Conservation (phyloP, 2,329 filamentous ascomycete genomes). For the Ophiocordyceps sinensis region DNA sequence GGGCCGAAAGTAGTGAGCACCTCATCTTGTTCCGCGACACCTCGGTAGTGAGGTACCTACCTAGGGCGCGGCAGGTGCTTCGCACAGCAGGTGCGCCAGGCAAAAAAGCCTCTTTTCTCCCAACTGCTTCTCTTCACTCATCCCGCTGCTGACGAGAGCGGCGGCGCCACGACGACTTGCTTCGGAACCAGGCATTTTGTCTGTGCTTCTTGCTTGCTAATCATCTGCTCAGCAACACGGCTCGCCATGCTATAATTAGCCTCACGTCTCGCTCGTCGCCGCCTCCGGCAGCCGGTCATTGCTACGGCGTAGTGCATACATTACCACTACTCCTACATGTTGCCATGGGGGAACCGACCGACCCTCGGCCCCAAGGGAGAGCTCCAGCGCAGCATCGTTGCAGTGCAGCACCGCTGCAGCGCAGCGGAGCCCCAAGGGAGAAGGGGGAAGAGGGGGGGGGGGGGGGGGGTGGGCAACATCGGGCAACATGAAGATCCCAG, state of each 20-base stretch:
- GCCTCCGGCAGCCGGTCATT: neutral
- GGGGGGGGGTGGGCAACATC: neutral
- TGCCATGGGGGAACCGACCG: neutral
- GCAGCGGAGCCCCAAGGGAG: neutral
- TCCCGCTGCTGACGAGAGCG: constrained; percentile 1
- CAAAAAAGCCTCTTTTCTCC: neutral
- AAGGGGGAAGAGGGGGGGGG: neutral
- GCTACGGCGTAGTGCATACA: neutral
- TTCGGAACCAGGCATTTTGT: neutral
- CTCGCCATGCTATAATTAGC: neutral
- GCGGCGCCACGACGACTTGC: constrained; percentile 1
- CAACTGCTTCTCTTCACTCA: neutral
- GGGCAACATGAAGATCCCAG: too few relatives aligned
- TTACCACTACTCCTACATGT: too few relatives aligned
- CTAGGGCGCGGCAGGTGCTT: too few relatives aligned
- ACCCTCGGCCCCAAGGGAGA: neutral
- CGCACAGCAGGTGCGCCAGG: neutral
- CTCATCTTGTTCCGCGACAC: too few relatives aligned
- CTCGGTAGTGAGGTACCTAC: too few relatives aligned
- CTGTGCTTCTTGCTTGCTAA: constrained; percentile 2
- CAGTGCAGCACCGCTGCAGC: too few relatives aligned
- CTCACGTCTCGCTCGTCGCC: neutral
- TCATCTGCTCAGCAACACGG: constrained; percentile 1
- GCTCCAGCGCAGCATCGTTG: too few relatives aligned
- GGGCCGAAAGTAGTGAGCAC: too few relatives aligned